phyloP scores from a whole-genome alignment of 2,329 filamentous ascomycete species.

The Kalmusia sp. region DNA sequence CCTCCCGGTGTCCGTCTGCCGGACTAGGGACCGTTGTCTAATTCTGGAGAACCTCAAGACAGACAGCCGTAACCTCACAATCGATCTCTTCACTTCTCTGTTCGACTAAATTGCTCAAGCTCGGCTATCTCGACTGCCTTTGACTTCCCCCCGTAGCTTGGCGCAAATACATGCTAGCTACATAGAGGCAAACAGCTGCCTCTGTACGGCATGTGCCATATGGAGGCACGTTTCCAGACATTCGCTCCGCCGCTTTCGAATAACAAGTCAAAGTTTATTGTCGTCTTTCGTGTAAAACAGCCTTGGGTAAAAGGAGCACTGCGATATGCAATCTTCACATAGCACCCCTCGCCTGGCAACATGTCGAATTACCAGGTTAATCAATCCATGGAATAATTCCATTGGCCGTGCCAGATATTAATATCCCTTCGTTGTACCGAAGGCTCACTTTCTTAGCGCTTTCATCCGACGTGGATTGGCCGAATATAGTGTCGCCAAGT shows the following conservation, averaged over 20 bases:
- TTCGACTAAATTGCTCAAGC: neutral
- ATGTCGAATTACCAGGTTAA: neutral
- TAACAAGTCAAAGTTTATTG: too few relatives aligned
- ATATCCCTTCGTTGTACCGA: neutral
- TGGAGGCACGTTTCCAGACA: too few relatives aligned
- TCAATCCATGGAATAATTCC: neutral
- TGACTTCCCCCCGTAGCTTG: neutral
- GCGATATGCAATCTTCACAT: neutral
- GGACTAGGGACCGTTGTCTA: constrained; percentile 3
- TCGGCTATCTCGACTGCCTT: neutral
- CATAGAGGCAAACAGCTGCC: too few relatives aligned
- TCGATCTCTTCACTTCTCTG: neutral
- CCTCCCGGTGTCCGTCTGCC: constrained; percentile 4
- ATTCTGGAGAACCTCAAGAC: neutral
- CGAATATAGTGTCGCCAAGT: constrained; percentile 4
- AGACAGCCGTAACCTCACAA: neutral
- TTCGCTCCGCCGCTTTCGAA: too few relatives aligned
- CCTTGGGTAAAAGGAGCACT: neutral
- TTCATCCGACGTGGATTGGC: neutral
- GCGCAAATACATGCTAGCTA: neutral
- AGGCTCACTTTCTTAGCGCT: constrained; percentile 3
- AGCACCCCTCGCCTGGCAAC: neutral
- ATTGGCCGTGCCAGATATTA: neutral
- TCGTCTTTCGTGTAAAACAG: neutral
- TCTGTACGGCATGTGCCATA: too few relatives aligned